These are phyloP conservation scores for Fistulina hepatica DNA, from an alignment of 1,284 basidiomycete genomes.

Conservation along the genomic window DNA sequence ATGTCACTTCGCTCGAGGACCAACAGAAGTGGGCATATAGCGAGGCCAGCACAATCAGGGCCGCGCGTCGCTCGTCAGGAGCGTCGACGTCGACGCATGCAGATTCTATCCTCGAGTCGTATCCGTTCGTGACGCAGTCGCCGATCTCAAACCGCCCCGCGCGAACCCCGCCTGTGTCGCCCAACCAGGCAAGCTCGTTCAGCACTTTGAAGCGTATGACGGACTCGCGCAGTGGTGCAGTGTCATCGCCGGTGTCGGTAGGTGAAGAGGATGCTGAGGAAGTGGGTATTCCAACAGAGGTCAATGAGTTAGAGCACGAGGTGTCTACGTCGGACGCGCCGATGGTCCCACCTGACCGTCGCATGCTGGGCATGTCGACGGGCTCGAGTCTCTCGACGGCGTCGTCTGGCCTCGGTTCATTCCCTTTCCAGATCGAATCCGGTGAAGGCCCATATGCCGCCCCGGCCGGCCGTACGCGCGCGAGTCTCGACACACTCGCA, in stretches of 20 bases:
- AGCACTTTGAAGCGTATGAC: slow-evolving; percentile 9
- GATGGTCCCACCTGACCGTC: slow-evolving; percentile 43
- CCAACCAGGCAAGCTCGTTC: slow-evolving; percentile 3
- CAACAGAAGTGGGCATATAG: slow-evolving; percentile 51
- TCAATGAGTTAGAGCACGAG: too few relatives aligned
- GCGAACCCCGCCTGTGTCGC: slow-evolving; percentile 50
- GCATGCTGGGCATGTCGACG: slow-evolving; percentile 53
- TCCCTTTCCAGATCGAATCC: slow-evolving; percentile 74
- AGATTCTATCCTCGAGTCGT: slow-evolving; percentile 73
- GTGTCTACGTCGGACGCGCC: slow-evolving; percentile 28
- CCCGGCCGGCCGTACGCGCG: slow-evolving; percentile 39
- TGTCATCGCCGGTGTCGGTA: too few relatives aligned
- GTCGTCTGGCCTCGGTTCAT: slow-evolving; percentile 63
- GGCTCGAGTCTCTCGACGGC: slow-evolving; percentile 61
- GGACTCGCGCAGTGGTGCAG: too few relatives aligned
- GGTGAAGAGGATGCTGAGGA: too few relatives aligned
- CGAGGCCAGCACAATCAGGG: slow-evolving; percentile 45
- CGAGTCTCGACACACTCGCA: slow-evolving; percentile 72
- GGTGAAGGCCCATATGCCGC: slow-evolving; percentile 24
- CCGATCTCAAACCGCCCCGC: slow-evolving; percentile 69
- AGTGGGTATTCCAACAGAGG: too few relatives aligned
- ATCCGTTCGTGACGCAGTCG: slow-evolving; percentile 76
- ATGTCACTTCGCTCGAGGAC: slow-evolving; percentile 41
- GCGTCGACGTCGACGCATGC: slow-evolving; percentile 59
- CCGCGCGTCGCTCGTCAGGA: slow-evolving; percentile 43